These are phyloP conservation scores for Xylariaceae sp. DNA, from an alignment of 2,329 filamentous ascomycete genomes.

Conservation along the genomic window DNA sequence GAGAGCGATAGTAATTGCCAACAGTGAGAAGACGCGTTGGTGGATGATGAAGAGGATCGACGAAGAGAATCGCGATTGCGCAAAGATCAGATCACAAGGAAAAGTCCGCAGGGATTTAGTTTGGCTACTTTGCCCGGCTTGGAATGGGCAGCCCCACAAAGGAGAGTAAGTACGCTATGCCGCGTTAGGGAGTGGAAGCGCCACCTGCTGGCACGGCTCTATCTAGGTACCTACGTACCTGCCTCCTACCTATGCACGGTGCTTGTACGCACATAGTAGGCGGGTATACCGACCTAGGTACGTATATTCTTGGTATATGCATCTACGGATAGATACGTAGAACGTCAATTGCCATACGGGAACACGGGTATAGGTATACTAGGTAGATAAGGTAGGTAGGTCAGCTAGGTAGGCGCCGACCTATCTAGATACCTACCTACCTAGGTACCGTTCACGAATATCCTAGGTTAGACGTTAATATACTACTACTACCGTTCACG, in stretches of 20 bases:
- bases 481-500: too few species aligned
- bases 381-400: background rate
- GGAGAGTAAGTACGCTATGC: slow-evolving; percentile 9
- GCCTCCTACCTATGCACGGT: too few species aligned
- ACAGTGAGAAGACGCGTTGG: background rate
- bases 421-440: too few species aligned
- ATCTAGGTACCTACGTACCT: background rate
- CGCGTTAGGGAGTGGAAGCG: background rate
- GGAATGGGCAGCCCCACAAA: slow-evolving; percentile 7
- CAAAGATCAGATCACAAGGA: slow-evolving; percentile 12
- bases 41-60: slow-evolving; percentile 1
- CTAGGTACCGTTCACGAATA: too few species aligned
- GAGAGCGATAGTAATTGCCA: background rate
- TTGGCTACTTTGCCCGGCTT: slow-evolving; percentile 4
- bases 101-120: slow-evolving; percentile 9
- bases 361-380: too few species aligned
- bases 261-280: too few species aligned
- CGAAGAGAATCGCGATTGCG: slow-evolving; percentile 2
- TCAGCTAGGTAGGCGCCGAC: too few species aligned
- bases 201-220: background rate
- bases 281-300: too few species aligned
- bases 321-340: too few species aligned
- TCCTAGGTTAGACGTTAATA: too few species aligned
- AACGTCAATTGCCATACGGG: too few species aligned
- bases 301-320: too few species aligned